Percentiles rank a stretch among this genome's conserved stretches.
Conservation (phyloP, 2,329 filamentous ascomycete genomes). For the Cladophialophora bantiana region DNA sequence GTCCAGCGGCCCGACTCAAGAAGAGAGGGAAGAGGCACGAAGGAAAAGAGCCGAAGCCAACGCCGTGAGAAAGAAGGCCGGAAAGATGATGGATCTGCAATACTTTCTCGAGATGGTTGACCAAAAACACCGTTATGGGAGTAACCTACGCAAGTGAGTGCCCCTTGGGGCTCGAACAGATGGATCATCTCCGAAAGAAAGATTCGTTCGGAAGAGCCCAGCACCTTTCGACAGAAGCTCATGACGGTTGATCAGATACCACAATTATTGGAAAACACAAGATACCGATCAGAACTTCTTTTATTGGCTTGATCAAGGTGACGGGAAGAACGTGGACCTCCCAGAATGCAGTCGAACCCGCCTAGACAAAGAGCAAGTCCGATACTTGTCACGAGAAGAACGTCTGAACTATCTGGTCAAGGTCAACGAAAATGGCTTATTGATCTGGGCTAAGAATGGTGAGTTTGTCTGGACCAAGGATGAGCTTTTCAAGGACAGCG, state of each 20-base stretch:
- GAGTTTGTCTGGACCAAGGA: conserved; percentile 77
- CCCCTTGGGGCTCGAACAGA: not conserved
- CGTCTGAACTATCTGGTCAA: conserved; percentile 79
- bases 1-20: conserved; percentile 33
- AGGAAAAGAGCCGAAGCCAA: conserved; percentile 57
- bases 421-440: conserved; percentile 74
- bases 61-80: conserved; percentile 66
- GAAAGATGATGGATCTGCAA: conserved; percentile 81
- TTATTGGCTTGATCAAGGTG: conserved; percentile 87
- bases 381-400: conserved; percentile 84
- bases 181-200: not conserved
- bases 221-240: not conserved
- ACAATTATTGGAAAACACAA: conserved; percentile 80
- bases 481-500: conserved; percentile 64
- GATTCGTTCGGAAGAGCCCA: not conserved
- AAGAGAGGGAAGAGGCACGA: conserved; percentile 48
- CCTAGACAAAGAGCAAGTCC: conserved; percentile 78
- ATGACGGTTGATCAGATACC: conserved; percentile 60
- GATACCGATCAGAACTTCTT: conserved; percentile 88
- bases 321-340: conserved; percentile 73
- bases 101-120: conserved; percentile 90
- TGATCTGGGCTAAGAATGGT: conserved; percentile 89
- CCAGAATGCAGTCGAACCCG: conserved; percentile 74
- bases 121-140: conserved; percentile 84
- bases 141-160: conserved; percentile 68